Conservation (phyloP, 2,329 filamentous ascomycete species). For the Alternaria ethzedia region DNA sequence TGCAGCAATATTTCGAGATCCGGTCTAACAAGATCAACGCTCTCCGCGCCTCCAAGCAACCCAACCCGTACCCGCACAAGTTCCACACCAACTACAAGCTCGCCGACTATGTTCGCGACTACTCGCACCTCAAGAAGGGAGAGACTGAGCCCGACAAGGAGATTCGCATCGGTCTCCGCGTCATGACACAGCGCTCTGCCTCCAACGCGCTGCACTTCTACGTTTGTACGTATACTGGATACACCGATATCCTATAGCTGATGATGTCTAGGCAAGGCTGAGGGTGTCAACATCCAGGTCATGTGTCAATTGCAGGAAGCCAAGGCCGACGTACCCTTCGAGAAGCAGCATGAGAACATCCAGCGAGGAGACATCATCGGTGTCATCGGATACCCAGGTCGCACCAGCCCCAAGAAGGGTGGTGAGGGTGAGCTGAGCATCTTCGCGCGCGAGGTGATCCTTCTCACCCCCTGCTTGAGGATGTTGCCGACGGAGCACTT, state of each 20-base stretch:
- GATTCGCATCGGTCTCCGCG: constrained; percentile 80
- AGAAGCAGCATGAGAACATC: constrained; percentile 86
- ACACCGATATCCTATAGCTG: constrained; percentile 1
- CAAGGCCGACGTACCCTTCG: constrained; percentile 73
- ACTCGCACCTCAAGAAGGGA: constrained; percentile 83
- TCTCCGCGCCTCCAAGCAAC: constrained; percentile 73
- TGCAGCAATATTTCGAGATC: constrained; percentile 93
- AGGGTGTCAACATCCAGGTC: constrained; percentile 83
- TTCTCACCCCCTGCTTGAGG: constrained; percentile 90
- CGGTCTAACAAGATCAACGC: constrained; percentile 82
- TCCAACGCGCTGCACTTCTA: constrained; percentile 40
- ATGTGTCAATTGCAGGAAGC: constrained; percentile 88
- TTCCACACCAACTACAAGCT: constrained; percentile 88
- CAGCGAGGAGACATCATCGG: constrained; percentile 93
- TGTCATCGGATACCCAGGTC: constrained; percentile 80
- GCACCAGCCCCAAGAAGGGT: constrained; percentile 87
- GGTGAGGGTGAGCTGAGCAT: constrained; percentile 93
- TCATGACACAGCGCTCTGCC: constrained; percentile 63
- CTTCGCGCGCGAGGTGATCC: constrained; percentile 83
- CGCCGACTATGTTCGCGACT: constrained; percentile 78
- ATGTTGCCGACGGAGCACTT: constrained; percentile 73
- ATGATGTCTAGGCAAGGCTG: constrained; percentile 61
- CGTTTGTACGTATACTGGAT: constrained; percentile 21
- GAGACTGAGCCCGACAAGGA: constrained; percentile 78
- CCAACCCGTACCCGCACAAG: constrained; percentile 88